Conservation (phyloP, 176 grass and related monocot genomes). For the Bothriochloa decipiens region DNA sequence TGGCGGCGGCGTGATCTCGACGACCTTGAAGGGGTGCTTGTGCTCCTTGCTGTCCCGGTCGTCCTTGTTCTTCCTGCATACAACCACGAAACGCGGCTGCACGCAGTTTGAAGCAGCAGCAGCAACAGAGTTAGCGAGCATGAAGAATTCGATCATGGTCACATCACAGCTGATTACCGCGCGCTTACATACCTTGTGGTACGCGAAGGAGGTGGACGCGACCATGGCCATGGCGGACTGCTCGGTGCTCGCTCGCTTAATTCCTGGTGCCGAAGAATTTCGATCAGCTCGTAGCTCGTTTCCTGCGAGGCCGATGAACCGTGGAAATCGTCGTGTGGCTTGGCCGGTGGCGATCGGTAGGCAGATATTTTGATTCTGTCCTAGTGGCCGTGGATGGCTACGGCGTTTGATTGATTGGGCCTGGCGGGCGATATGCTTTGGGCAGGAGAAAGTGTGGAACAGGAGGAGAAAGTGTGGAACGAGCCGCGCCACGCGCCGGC, state of each 20-base stretch:
- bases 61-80: conserved; percentile 83
- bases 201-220: conserved; percentile 56
- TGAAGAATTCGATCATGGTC: neutral
- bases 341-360: neutral
- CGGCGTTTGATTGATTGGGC: neutral
- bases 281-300: neutral
- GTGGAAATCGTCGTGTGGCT: neutral
- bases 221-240: conserved; percentile 53
- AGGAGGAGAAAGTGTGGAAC: conserved; percentile 20
- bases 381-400: neutral
- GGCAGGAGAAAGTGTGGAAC: conserved; percentile 17
- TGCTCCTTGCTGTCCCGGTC: conserved; percentile 56
- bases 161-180: neutral
- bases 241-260: neutral
- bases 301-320: neutral
- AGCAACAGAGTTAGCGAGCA: neutral
- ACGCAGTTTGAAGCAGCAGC: neutral
- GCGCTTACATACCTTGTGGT: conserved; percentile 54
- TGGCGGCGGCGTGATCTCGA: conserved; percentile 90
- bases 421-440: neutral
- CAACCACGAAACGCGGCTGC: conserved; percentile 57
- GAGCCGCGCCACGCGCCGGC: conserved; percentile 31
- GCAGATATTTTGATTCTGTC: conserved; percentile 30
- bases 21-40: conserved; percentile 80
- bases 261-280: neutral